phyloP scores from a whole-genome alignment of 2,329 filamentous ascomycete species.

The Paecilomyces dactylethromorphus region DNA sequence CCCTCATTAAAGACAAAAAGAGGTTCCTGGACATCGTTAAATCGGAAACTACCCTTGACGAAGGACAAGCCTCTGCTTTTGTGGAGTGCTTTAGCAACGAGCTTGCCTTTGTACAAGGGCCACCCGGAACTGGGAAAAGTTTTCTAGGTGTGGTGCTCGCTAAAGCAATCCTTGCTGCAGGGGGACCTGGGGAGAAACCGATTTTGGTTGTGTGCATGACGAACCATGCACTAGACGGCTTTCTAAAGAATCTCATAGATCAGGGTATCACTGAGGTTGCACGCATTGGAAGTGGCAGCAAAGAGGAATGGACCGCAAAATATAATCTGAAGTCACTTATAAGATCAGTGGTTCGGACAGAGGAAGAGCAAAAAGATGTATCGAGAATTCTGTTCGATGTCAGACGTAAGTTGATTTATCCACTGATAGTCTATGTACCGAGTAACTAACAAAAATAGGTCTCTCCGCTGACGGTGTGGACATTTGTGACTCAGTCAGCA shows the following conservation, averaged over 20 bases:
- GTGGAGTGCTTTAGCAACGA: conserved; percentile 11
- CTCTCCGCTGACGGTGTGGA: conserved; percentile 3
- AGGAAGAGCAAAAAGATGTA: conserved; percentile 1
- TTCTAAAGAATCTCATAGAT: conserved; percentile 17
- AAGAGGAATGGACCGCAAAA: conserved; percentile 14
- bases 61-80: conserved; percentile 15
- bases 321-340: conserved; percentile 9
- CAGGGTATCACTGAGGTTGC: conserved; percentile 18
- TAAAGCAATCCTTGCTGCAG: conserved; percentile 17
- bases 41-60: conserved; percentile 13
- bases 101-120: conserved; percentile 20
- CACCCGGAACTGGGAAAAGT: conserved; percentile 22
- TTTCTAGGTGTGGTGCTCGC: conserved; percentile 13
- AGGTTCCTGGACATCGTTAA: conserved; percentile 5
- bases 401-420: conserved; percentile 1
- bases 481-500: conserved; percentile 4
- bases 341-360: conserved; percentile 5
- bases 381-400: background rate
- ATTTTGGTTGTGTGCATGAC: conserved; percentile 25
- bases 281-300: conserved; percentile 21
- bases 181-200: conserved; percentile 12
- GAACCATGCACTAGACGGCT: conserved; percentile 26
- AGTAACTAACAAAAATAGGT: background rate
- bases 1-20: conserved; percentile 2
- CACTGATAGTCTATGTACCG: background rate